Conservation (phyloP, 2,329 filamentous ascomycete genomes). For the Aspergillus persii region DNA sequence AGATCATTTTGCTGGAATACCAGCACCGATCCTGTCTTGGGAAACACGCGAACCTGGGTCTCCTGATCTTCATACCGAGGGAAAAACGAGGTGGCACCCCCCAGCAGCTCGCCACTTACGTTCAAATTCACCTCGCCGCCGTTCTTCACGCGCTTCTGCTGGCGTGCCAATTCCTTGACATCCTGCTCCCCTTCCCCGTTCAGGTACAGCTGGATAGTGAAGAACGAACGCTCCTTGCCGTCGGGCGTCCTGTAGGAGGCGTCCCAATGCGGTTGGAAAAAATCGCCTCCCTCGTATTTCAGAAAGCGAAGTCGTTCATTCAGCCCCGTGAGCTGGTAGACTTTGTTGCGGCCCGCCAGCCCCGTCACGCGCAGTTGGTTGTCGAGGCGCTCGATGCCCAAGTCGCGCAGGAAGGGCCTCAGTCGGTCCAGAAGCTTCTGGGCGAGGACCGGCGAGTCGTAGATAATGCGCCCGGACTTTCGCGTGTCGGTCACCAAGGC, state of each 20-base stretch:
- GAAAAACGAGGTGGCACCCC: constrained; percentile 56
- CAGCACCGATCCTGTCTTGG: constrained; percentile 52
- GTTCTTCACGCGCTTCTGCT: constrained; percentile 18
- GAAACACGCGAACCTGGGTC: constrained; percentile 42
- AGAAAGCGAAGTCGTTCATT: constrained; percentile 76
- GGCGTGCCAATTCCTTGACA: constrained; percentile 24
- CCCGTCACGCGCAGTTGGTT: constrained; percentile 46
- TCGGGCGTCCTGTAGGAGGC: constrained; percentile 60
- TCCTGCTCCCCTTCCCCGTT: constrained; percentile 45
- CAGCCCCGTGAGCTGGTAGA: constrained; percentile 43
- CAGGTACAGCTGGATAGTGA: constrained; percentile 58
- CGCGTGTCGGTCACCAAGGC: constrained; percentile 57
- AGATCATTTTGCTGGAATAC: constrained; percentile 56
- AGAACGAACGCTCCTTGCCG: constrained; percentile 50
- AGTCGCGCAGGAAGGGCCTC: constrained; percentile 46
- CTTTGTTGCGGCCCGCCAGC: constrained; percentile 41
- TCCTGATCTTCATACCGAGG: constrained; percentile 31
- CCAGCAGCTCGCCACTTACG: constrained; percentile 40
- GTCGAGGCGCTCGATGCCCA: constrained; percentile 44
- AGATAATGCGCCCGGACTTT: constrained; percentile 74
- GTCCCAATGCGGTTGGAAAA: constrained; percentile 71
- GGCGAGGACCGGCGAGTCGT: constrained; percentile 63
- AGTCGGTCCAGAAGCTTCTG: constrained; percentile 62
- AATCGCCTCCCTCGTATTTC: constrained; percentile 69
- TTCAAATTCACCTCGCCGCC: constrained; percentile 21